Conservation (phyloP, 176 grass and related monocot genomes). For the Coix lacrymajobi region DNA sequence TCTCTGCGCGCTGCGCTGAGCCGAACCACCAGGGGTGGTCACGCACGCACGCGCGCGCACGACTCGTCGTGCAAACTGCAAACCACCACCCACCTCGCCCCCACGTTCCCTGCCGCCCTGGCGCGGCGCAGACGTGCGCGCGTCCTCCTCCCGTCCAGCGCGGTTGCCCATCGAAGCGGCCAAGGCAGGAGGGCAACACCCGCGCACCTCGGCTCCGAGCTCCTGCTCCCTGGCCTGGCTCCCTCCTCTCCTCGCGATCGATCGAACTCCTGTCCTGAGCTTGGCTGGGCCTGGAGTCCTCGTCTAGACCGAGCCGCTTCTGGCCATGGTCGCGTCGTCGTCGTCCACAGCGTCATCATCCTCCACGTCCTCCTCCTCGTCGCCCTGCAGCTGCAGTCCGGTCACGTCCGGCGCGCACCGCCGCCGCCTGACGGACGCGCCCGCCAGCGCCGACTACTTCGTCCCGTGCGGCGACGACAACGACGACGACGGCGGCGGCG, state of each 20-base stretch:
- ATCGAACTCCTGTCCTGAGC: not conserved
- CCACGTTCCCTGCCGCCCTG: slow-evolving; percentile 1
- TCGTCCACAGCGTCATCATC: not conserved
- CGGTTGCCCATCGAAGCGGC: slow-evolving; percentile 13
- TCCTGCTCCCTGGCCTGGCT: not conserved
- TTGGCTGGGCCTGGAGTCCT: too few relatives aligned
- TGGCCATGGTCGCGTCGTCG: slow-evolving; percentile 17
- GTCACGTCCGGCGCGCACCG: slow-evolving; percentile 22
- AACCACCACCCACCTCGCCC: not conserved
- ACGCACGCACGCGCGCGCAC: not conserved
- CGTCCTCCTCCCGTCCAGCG: not conserved
- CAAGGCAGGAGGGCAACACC: not conserved
- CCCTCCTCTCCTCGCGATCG: not conserved
- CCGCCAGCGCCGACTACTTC: not conserved
- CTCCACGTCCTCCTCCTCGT: not conserved
- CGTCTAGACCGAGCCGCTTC: not conserved
- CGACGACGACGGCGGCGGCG: not conserved
- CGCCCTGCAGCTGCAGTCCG: slow-evolving; percentile 4
- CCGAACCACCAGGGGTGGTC: not conserved
- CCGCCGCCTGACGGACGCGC: slow-evolving; percentile 19
- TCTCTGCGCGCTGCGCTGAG: too few relatives aligned
- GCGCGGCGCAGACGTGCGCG: not conserved
- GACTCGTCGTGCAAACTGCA: slow-evolving; percentile 5
- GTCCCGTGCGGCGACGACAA: not conserved
- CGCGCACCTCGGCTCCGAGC: not conserved